A percentile compares a stretch with the other conserved stretches of the same genome.
Evolutionary conservation across 768 basidiomycete genomes (phyloP).

Genomic region (Rhizopogon sp.): DNA sequence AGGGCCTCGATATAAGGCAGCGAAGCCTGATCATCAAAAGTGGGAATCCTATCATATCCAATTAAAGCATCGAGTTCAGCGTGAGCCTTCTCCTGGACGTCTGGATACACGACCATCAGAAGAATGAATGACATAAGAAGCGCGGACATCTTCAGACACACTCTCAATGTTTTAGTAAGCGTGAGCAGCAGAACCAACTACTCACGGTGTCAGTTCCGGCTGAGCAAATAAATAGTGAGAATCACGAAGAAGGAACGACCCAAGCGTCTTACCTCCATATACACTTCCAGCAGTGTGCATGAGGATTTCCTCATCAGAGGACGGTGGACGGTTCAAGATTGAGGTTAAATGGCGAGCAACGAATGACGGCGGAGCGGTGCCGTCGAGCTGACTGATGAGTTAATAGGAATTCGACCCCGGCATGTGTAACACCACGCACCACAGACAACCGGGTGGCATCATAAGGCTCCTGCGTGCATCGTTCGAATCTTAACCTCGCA

Average conservation of each 20-base stretch:
- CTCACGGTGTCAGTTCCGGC: conserved; percentile 9
- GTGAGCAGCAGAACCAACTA: not conserved
- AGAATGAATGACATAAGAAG: conserved; percentile 11
- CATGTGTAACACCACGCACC: not conserved
- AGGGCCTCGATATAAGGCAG: conserved; percentile 23
- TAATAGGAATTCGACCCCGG: not conserved
- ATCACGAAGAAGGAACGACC: too few species aligned
- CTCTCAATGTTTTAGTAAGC: not conserved
- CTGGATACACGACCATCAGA: conserved; percentile 12
- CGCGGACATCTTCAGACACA: conserved; percentile 1
- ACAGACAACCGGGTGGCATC: conserved; percentile 3
- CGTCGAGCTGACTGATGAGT: not conserved
- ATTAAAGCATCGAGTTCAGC: conserved; percentile 19
- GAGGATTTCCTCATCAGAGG: too few species aligned
- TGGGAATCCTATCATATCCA: conserved; percentile 16
- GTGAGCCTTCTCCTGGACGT: conserved; percentile 20
- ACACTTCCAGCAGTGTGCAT: too few species aligned
- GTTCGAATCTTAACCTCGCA: conserved; percentile 9
- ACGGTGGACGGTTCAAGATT: not conserved
- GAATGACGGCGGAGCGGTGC: not conserved
- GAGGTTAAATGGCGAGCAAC: not conserved
- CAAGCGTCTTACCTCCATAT: too few species aligned
- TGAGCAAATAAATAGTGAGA: not conserved
- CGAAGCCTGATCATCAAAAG: conserved; percentile 17
- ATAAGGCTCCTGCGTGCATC: conserved; percentile 7